Evolutionary conservation across 176 grass and related monocot genomes (phyloP).

Genomic region (Oryza glaberrima): DNA sequence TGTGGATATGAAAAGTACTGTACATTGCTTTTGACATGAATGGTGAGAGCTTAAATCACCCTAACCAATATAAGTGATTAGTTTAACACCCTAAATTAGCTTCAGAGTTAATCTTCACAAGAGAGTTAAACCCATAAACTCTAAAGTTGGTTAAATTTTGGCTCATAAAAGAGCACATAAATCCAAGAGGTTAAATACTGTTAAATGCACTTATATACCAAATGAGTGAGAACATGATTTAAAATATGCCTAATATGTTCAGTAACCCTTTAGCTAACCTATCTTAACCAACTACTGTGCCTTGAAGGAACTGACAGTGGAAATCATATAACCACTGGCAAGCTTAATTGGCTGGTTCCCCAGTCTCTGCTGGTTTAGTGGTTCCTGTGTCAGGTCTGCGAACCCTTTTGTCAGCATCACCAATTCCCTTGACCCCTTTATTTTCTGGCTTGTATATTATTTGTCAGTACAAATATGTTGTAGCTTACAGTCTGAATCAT

Average conservation of each 20-base stretch:
- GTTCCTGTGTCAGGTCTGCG: not conserved
- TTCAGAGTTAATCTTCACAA: too few species aligned
- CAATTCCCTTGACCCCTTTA: not conserved
- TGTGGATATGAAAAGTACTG: too few species aligned
- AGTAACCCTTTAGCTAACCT: too few species aligned
- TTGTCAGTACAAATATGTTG: not conserved
- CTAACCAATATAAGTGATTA: too few species aligned
- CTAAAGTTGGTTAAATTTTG: too few species aligned
- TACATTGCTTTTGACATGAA: not conserved
- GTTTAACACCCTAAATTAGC: too few species aligned
- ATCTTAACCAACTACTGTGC: not conserved
- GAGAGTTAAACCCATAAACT: too few species aligned
- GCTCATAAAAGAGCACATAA: too few species aligned
- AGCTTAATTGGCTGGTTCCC: not conserved
- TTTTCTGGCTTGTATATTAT: conserved; percentile 19
- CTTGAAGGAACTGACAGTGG: not conserved
- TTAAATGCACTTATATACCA: too few species aligned
- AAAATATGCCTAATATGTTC: too few species aligned
- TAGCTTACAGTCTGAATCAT: conserved; percentile 20
- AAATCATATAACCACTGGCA: conserved; percentile 6
- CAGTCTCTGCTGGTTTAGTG: not conserved
- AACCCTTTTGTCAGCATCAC: not conserved
- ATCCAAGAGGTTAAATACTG: too few species aligned
- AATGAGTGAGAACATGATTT: too few species aligned
- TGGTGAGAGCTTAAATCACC: not conserved